phyloP scores from a whole-genome alignment of 352 stramenopile species.

The Phytopythium boreale region DNA sequence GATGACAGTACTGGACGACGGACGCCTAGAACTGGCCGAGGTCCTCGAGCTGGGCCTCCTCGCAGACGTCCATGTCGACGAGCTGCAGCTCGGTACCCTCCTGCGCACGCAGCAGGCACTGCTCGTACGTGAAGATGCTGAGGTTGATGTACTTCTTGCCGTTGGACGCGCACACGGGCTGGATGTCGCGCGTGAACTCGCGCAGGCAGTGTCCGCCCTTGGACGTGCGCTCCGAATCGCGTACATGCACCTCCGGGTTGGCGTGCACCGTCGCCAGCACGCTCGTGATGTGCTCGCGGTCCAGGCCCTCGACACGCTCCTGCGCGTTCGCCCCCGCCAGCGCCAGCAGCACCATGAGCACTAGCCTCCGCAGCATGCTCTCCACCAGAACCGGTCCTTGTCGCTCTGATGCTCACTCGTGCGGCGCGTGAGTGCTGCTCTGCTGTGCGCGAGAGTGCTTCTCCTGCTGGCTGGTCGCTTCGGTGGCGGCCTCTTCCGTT shows the following conservation, averaged over 20 bases:
- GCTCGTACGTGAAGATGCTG: slow-evolving; percentile 53
- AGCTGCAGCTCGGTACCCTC: slow-evolving; percentile 26
- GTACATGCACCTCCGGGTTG: slow-evolving; percentile 18
- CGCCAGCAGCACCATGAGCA: slow-evolving; percentile 8
- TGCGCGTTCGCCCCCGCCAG: slow-evolving; percentile 13
- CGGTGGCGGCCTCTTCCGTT: not conserved
- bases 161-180: slow-evolving; percentile 53
- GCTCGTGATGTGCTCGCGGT: slow-evolving; percentile 29
- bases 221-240: slow-evolving; percentile 18
- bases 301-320: slow-evolving; percentile 11
- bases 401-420: not conserved
- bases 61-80: slow-evolving; percentile 41
- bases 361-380: slow-evolving; percentile 3
- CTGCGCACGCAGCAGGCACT: slow-evolving; percentile 40
- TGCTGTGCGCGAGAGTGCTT: not conserved
- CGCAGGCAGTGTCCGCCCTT: slow-evolving; percentile 30
- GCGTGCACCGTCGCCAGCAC: slow-evolving; percentile 30
- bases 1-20: not conserved
- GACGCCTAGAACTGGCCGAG: slow-evolving; percentile 4
- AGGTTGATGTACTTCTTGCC: slow-evolving; percentile 50
- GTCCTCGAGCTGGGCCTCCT: slow-evolving; percentile 29
- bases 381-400: not conserved
- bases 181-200: slow-evolving; percentile 45
- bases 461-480: not conserved
- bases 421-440: not conserved